Base-by-base conservation (phyloP, 2,329 filamentous ascomycete genomes). In the Monosporascus sp. region DNA sequence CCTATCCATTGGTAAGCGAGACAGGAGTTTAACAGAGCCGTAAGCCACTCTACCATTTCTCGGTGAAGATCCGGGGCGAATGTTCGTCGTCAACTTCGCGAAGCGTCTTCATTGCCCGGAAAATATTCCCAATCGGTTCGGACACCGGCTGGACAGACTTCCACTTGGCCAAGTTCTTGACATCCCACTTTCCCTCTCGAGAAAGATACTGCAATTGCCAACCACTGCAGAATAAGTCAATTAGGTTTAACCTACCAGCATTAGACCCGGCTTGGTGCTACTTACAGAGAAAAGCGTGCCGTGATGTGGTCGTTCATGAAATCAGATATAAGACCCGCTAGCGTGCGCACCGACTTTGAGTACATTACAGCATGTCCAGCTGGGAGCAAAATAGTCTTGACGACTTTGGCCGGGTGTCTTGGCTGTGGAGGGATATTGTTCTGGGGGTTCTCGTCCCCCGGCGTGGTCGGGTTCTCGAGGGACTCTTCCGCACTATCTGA, bases 151-250 rank as follows among this genome's bases (percentile, higher is more conserved):
- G 72, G 1, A 95, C 88, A 19, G 84, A 84, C 69, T 90, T 82
- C 93, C 93, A 97, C 67, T 97, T 97, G 55, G 82, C 85, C 11
- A 97, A 78, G 65, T 97, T 97, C 74, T 97, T 97, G 61, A 97
- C 91, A 66, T 97, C 93, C 93, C 93, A 97, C 73, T 97, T 97
- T 3, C 92, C 92, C 61, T 91, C 89, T 2, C 88, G 90, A 2
- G 88, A 90, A 24, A 97, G 83, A 64, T 94, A 87, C 63, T 93
- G 88, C 17, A 97, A 77, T 71, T 97, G 93, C 92, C 93, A 97
- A 44, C 87, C 90, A 6, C 65, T 67, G 50, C 31, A 27, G n/a
- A 11, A 38, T 34, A 41, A 11, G 38, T 54, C 37, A 53, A 14
- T 26, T 7, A 14, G 31, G 14, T 17, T 6, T 48, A 7, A 44